Base-by-base conservation (phyloP, 106 monocot genomes). In the Dendrobium chrysotoxum region DNA sequence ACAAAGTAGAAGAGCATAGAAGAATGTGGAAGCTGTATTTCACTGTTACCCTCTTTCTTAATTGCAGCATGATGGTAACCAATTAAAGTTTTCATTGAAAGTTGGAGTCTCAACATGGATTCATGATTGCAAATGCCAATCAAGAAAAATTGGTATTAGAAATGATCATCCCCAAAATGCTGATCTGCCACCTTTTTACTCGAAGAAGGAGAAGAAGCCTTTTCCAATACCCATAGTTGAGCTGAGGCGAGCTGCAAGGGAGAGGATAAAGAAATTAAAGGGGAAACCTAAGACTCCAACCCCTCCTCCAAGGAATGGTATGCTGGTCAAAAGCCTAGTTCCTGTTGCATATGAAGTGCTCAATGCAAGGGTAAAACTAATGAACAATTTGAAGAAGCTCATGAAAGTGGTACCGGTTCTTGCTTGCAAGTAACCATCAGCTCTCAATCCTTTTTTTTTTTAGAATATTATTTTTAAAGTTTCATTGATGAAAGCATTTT, bases 171-270 rank as follows among this genome's bases (percentile, higher is more conserved):
- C 90, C 75, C 98, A 99, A 82, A 99, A 99, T 91, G 71, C 88
- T 67, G 95, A 99, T 89, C 77, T 95, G 21, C 98, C 98, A 75
- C 91, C 80, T 7, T 87, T 88, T 54, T 93, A 99, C 80, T 95
- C 98, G 50, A 99, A 84, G 72, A 95, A 72, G 79, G 98, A 99
- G 82, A 99, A 99, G 85, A 99, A 99, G 78, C 98, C 98, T 79
- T 99, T 99, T 93, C 98, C 98, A 25, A 67, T 93, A 39, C 98
- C 98, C 10, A 83, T 99, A 31, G 20, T 99, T 79, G 95, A 99
- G 89, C 86, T 95, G 74, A 89, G 98, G 72, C 89, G 98, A 46
- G 85, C 84, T 72, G 92, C 98, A 80, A 95, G 92, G 84, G 87
- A 95, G 80, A 90, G 95, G 81, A n/a, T 87, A 8, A 99, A 99